These are phyloP conservation scores for Trichocomaceae sp. DNA, from an alignment of 2,329 filamentous ascomycete genomes.

Conservation along the genomic window DNA sequence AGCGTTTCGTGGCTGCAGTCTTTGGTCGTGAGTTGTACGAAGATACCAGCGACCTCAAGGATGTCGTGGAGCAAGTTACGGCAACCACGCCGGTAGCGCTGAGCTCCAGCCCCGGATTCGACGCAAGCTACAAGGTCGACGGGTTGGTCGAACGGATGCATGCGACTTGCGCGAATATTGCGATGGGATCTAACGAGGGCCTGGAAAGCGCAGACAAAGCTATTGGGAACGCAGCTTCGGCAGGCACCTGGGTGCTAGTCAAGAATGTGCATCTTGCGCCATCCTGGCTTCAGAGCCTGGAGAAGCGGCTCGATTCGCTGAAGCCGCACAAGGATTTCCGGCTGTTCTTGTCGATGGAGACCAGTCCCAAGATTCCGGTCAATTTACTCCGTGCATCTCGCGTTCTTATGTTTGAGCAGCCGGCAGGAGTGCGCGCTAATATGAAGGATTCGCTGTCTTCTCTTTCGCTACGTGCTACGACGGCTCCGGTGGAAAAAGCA, in stretches of 20 bases:
- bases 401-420: constrained; percentile 96
- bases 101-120: constrained; percentile 91
- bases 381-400: constrained; percentile 89
- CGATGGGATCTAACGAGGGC: constrained; percentile 97
- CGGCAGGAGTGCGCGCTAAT: constrained; percentile 90
- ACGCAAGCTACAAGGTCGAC: constrained; percentile 98
- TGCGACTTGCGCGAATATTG: constrained; percentile 87
- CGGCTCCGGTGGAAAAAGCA: constrained; percentile 82
- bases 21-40: constrained; percentile 81
- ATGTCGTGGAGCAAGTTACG: constrained; percentile 76
- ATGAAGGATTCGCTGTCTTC: constrained; percentile 96
- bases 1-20: constrained; percentile 79
- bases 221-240: constrained; percentile 83
- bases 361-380: constrained; percentile 91
- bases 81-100: constrained; percentile 81
- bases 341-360: constrained; percentile 96
- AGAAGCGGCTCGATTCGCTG: constrained; percentile 92
- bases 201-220: constrained; percentile 90
- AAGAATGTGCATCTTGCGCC: constrained; percentile 98
- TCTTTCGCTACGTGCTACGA: constrained; percentile 65
- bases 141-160: constrained; percentile 78
- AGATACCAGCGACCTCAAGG: constrained; percentile 73
- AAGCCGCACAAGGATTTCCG: constrained; percentile 91
- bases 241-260: constrained; percentile 91
- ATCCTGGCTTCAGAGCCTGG: constrained; percentile 91